Base-by-base conservation (phyloP, 2,329 filamentous ascomycete species). In the Trichoderma cornu-damae region DNA sequence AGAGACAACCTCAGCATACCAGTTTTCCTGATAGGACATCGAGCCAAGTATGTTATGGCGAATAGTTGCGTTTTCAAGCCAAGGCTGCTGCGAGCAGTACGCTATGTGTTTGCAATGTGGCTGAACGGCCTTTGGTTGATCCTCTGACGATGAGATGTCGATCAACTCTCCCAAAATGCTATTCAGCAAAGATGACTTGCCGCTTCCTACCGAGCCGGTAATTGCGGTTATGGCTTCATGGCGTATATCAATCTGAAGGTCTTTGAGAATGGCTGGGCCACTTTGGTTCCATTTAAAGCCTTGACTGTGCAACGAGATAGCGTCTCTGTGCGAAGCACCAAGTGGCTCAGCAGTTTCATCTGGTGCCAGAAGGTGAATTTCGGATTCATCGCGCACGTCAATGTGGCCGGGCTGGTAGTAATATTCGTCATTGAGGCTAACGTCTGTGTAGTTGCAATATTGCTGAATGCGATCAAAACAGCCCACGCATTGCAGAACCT, bases 1-100 rank as follows among this genome's bases (percentile, higher is more conserved):
- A 1, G 63, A 57, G 6, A 73, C 35, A 0, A 75, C 69, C 4
- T 61, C 59, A 0, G 60, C 30, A 38, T 71, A 63, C 66, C 70
- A 70, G 2, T 62, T 60, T 1, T 65, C 57, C 9, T 74, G 68
- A 8, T 59, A 57, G 1, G 37, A 24, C 2, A 24, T 30, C 6
- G 44, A 34, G 26, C 61, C 52, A 16, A 58, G 30, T 8, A 62
- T 60, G 38, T 61, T 62, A 6, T 59, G 30, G 9, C 53, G 49
- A 34, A 62, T 60, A n/a, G 59, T 56, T 3, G 30, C 20, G 26
- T 61, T 58, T 26, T 51, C 42, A 18, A 62, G 52, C 57, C 57
- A 62, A 0, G 59, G 57, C 11, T 52, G 40, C 38, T 62, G 59
- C 7, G 49, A 30, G 35, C 61, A 62, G 40, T 59, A 61, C 5